A percentile compares a stretch with the other conserved stretches of the same genome.
Evolutionary conservation across 768 basidiomycete species (phyloP).

Genomic region (Boletus huronensis): DNA sequence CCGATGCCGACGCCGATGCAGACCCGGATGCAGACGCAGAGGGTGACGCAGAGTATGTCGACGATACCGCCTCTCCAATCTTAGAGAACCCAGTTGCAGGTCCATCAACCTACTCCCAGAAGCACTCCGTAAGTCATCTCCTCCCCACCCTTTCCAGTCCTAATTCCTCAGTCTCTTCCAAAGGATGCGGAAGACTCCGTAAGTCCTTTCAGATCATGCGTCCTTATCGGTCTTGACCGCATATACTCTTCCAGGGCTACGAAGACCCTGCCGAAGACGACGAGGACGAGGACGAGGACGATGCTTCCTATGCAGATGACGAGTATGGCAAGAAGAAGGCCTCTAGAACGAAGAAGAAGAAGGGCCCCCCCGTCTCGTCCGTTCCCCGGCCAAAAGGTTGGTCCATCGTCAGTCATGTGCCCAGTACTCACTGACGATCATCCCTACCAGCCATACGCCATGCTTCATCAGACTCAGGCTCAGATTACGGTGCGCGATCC

Average conservation of each 20-base stretch:
- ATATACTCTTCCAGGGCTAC: constrained; percentile 56
- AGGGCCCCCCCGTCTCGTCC: constrained; percentile 37
- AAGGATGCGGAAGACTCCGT: constrained; percentile 35
- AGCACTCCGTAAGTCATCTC: constrained; percentile 54
- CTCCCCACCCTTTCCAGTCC: constrained; percentile 2
- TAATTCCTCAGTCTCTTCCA: background rate
- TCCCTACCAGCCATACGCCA: constrained; percentile 48
- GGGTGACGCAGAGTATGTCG: constrained; percentile 41
- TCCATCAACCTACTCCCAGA: constrained; percentile 44
- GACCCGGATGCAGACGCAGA: constrained; percentile 42
- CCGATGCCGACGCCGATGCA: constrained; percentile 61
- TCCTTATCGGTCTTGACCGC: constrained; percentile 17
- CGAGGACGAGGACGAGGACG: constrained; percentile 68
- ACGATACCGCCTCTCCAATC: constrained; percentile 35
- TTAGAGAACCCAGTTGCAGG: constrained; percentile 37
- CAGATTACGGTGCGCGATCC: constrained; percentile 80
- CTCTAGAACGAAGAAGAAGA: constrained; percentile 65
- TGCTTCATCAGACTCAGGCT: constrained; percentile 74
- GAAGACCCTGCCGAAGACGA: constrained; percentile 51
- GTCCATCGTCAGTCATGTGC: constrained; percentile 13
- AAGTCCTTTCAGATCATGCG: constrained; percentile 7
- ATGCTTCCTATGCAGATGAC: constrained; percentile 76
- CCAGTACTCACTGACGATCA: constrained; percentile 5
- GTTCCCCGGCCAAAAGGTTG: constrained; percentile 58
- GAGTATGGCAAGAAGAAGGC: constrained; percentile 71